Evolutionary conservation across 2,329 filamentous ascomycete genomes (phyloP).

Genomic region (Huntiella decipiens): DNA sequence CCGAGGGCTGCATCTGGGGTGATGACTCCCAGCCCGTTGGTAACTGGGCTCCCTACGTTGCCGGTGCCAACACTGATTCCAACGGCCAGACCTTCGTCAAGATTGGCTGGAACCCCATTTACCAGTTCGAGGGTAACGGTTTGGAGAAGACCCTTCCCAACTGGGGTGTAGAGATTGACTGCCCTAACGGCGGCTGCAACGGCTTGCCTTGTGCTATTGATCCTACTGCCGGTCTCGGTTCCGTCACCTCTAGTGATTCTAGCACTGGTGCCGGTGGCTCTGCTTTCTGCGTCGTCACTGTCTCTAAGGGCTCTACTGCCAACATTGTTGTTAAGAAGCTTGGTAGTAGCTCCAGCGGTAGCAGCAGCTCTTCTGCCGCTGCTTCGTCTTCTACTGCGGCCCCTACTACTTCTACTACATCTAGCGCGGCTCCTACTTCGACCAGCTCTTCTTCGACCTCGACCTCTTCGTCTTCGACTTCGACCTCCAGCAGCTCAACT

Average conservation of each 20-base stretch:
- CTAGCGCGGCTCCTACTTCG: constrained; percentile 9
- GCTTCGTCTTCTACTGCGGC: constrained; percentile 12
- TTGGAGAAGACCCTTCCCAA: constrained; percentile 38
- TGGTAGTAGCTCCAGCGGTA: constrained; percentile 23
- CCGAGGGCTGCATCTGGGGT: constrained; percentile 55
- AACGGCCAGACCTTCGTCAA: constrained; percentile 54
- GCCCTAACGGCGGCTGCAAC: constrained; percentile 44
- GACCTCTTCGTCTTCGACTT: constrained; percentile 14
- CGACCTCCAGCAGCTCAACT: constrained; percentile 14
- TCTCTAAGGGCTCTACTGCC: constrained; percentile 45
- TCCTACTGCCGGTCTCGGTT: constrained; percentile 34
- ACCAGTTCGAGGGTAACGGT: constrained; percentile 39
- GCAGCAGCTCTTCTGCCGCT: neutral
- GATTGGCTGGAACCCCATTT: constrained; percentile 63
- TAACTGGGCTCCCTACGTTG: constrained; percentile 63
- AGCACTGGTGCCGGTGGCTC: constrained; percentile 47
- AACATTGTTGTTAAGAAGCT: constrained; percentile 43
- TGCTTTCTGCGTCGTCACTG: constrained; percentile 59
- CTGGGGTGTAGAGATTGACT: constrained; percentile 54
- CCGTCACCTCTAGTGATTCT: constrained; percentile 35
- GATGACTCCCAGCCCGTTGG: constrained; percentile 40
- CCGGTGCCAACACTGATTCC: constrained; percentile 50
- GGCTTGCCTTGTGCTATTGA: constrained; percentile 59
- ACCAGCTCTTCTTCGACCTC: constrained; percentile 14
- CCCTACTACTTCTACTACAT: constrained; percentile 11